Conservation (phyloP, 2,329 filamentous ascomycete species). For the Amesomyces nigricolor region DNA sequence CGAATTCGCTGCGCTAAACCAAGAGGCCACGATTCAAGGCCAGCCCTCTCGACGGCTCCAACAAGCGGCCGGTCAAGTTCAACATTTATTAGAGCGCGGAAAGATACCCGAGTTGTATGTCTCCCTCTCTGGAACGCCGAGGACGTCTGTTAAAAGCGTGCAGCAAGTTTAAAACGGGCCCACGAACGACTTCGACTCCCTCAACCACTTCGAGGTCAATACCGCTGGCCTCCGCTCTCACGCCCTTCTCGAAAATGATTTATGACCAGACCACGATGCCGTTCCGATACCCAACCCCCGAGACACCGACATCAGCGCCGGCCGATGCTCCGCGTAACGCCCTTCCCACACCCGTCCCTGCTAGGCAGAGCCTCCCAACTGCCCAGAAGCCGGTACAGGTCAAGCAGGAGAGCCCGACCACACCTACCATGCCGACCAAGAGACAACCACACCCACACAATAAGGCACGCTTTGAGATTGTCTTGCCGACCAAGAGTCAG, state of each 20-base stretch:
- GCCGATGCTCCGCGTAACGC: constrained; percentile 28
- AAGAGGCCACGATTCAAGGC: constrained; percentile 55
- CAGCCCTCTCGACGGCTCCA: constrained; percentile 61
- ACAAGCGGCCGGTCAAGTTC: constrained; percentile 66
- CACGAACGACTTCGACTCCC: constrained; percentile 29
- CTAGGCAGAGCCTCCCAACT: constrained; percentile 29
- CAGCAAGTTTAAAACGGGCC: constrained; percentile 55
- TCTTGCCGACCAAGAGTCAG: constrained; percentile 41
- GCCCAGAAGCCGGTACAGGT: constrained; percentile 20
- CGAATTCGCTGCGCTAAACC: constrained; percentile 64
- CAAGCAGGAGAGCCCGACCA: constrained; percentile 18
- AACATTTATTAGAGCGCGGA: constrained; percentile 66
- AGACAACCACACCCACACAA: constrained; percentile 33
- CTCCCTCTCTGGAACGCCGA: neutral
- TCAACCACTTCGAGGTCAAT: constrained; percentile 24
- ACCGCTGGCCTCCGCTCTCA: constrained; percentile 38
- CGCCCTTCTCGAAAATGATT: constrained; percentile 47
- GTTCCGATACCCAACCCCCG: constrained; percentile 38
- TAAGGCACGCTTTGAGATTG: constrained; percentile 41
- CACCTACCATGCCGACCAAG: constrained; percentile 16
- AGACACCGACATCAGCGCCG: constrained; percentile 28
- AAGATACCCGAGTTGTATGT: constrained; percentile 64
- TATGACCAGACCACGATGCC: constrained; percentile 39
- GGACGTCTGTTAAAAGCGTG: constrained; percentile 26
- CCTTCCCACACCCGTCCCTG: constrained; percentile 25